Evolutionary conservation across 169 alveolate genomes (phyloP), one percentile per base, ranked within the genome.

Genomic region (Plasmodium inui): DNA sequence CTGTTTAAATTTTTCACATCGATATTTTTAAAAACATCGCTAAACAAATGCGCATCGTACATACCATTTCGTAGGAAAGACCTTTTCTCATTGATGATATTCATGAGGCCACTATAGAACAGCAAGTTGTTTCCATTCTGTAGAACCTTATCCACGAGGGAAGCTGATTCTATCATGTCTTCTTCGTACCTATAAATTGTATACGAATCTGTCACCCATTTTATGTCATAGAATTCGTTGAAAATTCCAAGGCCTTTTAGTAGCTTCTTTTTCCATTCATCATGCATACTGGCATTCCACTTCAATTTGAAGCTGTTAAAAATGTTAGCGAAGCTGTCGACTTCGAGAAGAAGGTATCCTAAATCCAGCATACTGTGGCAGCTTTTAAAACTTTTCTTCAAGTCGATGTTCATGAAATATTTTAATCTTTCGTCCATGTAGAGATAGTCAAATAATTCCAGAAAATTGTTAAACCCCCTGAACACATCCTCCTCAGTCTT

Each of bases 21-120:
- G 8, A 70, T 73, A 92, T 67, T 80, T 79, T 92, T 72, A 71
- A 89, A 81, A 26, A 71, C 17, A 26, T 92, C 92, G 26, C 83
- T 88, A 85, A 93, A 76, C 55, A 81, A 71, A 12, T 82, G 94
- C 46, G 94, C 57, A 92, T 92, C 90, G 8, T 92, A 82, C 41
- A 85, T 53, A 4, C 50, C 61, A 71, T 81, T 85, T 30, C 73
- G 84, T 32, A 82, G 73, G 39, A 72, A 19, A 12, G 26, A 30
- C 10, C 30, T 80, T 73, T 86, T 86, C 17, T 84, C 92, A 57
- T 86, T 81, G 32, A 71, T 71, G 8, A 83, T 84, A 37, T 92
- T 82, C 78, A 92, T 92, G 81, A 84, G 34, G 70, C 80, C 83
- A 39, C 79, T 92, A 71, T 71, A 79, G 22, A 88, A 92, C 41